Conservation (phyloP, 1,284 basidiomycete species). For the Clitocybe nebularis region DNA sequence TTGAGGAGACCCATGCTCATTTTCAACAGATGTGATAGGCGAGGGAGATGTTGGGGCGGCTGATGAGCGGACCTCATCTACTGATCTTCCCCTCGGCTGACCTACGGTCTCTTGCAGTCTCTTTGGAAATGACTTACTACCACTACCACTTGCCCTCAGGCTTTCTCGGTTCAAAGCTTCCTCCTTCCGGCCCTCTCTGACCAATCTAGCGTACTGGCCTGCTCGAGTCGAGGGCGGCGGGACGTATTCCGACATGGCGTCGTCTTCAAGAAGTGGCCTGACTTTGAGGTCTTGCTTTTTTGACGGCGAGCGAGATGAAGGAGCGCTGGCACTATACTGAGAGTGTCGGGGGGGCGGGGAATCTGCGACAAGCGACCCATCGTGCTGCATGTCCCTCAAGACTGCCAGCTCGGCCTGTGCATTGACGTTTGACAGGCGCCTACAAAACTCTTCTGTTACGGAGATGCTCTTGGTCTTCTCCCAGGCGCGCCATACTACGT, state of each 20-base stretch:
- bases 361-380: conserved; percentile 5
- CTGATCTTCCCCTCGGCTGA: too few species aligned
- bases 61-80: too few species aligned
- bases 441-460: conserved; percentile 21
- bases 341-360: background rate
- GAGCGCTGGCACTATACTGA: conserved; percentile 1
- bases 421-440: conserved; percentile 16
- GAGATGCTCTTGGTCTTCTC: conserved; percentile 18
- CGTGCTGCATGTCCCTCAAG: conserved; percentile 15
- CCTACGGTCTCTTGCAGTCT: too few species aligned
- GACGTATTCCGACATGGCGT: conserved; percentile 24
- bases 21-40: background rate
- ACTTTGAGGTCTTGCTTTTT: conserved; percentile 18
- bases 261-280: conserved; percentile 19
- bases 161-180: conserved; percentile 27
- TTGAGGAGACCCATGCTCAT: background rate
- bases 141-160: conserved; percentile 21
- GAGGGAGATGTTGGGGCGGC: background rate
- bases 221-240: conserved; percentile 29
- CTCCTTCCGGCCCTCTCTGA: conserved; percentile 23
- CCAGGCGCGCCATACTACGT: conserved; percentile 22
- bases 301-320: background rate
- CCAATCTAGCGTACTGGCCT: conserved; percentile 25
- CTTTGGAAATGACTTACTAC: conserved; percentile 9
- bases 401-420: conserved; percentile 12